Evolutionary conservation across 345 rosid species (phyloP).

Genomic region (Brassica incana): DNA sequence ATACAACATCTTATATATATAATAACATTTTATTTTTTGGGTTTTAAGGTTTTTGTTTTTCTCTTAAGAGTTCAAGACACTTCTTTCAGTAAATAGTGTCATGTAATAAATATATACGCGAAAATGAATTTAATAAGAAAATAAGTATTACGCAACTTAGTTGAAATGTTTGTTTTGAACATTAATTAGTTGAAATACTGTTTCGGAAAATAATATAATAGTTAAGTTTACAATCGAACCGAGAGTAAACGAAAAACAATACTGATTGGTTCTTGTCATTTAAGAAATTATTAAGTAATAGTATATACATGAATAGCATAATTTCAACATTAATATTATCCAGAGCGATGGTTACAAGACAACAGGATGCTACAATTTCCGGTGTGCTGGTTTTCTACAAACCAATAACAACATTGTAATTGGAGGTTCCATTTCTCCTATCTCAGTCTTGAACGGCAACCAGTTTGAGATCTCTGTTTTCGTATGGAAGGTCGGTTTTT

Average conservation of each 20-base stretch:
- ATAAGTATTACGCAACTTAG: background rate
- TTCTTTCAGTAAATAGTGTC: background rate
- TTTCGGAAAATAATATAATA: background rate
- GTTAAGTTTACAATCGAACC: background rate
- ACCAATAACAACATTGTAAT: background rate
- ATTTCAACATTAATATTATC: background rate
- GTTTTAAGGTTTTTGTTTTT: background rate
- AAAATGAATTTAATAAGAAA: background rate
- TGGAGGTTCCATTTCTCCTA: background rate
- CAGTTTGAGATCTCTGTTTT: slow-evolving; percentile 8
- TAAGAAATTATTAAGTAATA: background rate
- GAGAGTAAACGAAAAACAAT: background rate
- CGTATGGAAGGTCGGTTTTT: slow-evolving; percentile 1
- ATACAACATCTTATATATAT: background rate
- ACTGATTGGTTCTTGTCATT: background rate
- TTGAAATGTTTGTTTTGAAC: background rate
- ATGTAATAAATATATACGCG: background rate
- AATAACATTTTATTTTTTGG: background rate
- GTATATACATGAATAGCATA: background rate
- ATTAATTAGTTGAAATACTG: background rate
- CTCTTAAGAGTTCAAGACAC: background rate
- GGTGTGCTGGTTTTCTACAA: background rate
- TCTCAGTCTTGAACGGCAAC: background rate
- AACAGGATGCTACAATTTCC: slow-evolving; percentile 3
- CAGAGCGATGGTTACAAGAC: background rate